Conservation (phyloP, 225 moss, liverwort and hornwort genomes). For the Thuidium tamariscinum region DNA sequence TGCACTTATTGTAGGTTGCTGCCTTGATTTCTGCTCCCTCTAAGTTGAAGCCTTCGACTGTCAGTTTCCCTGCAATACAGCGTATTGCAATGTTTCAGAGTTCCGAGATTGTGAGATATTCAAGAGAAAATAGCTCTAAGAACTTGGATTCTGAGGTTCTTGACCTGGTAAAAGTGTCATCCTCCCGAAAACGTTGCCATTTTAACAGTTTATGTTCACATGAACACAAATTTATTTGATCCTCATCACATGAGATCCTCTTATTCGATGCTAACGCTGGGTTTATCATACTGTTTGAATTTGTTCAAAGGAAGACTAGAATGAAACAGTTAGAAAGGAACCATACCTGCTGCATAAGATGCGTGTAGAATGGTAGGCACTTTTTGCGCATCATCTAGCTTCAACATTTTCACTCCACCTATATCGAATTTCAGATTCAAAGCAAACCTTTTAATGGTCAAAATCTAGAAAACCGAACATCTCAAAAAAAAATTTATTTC, state of each 20-base stretch:
- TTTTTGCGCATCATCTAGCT: neutral
- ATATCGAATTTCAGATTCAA: neutral
- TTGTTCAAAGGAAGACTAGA: neutral
- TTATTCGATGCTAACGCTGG: neutral
- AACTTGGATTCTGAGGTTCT: neutral
- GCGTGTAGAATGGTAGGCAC: neutral
- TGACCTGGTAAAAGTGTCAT: neutral
- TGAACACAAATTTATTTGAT: neutral
- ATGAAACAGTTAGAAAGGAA: neutral
- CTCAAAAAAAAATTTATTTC: neutral
- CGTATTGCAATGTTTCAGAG: neutral
- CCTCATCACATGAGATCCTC: neutral
- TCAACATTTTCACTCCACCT: neutral
- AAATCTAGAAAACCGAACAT: neutral
- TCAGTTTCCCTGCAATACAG: neutral
- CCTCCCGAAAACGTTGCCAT: neutral
- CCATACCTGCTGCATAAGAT: neutral
- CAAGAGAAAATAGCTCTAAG: neutral
- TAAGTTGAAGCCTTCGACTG: neutral
- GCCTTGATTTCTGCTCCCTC: constrained; percentile 1
- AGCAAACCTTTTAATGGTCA: neutral
- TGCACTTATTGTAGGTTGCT: neutral
- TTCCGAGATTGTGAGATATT: neutral
- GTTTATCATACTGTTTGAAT: neutral
- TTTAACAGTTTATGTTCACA: neutral